Evolutionary conservation across 306 rosid genomes (phyloP).

Genomic region (Quillaja saponaria): DNA sequence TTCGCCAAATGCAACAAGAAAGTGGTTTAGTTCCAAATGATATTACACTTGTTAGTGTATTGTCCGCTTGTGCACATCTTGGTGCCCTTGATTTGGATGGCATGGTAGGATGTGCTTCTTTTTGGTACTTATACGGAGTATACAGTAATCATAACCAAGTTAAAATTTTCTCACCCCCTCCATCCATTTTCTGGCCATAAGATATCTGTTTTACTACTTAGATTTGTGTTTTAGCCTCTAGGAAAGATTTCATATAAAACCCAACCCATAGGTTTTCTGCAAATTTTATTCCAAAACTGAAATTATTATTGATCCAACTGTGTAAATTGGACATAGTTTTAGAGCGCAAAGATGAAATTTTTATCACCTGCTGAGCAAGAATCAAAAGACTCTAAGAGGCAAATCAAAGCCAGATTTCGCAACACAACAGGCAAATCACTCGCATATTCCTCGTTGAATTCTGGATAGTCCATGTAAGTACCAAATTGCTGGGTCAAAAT

Average conservation of each 20-base stretch:
- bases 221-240: no score
- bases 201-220: no score
- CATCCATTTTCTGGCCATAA: no score
- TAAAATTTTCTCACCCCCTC: no score
- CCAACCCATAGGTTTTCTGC: background rate
- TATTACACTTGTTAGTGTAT: slow-evolving; percentile 38
- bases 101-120: no score
- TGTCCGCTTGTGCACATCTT: slow-evolving; percentile 45
- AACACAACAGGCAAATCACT: background rate
- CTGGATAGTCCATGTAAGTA: background rate
- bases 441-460: background rate
- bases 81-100: slow-evolving; percentile 49
- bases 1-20: slow-evolving; percentile 37
- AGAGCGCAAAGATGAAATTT: no score
- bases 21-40: slow-evolving; percentile 27
- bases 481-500: background rate
- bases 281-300: background rate
- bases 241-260: no score
- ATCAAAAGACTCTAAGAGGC: no score
- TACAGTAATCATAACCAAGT: no score
- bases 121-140: no score
- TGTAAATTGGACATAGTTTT: no score
- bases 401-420: background rate
- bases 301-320: background rate
- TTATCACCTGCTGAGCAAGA: no score